Conservation (phyloP, 2,329 filamentous ascomycete genomes). For the Xylariomycetidae sp. region DNA sequence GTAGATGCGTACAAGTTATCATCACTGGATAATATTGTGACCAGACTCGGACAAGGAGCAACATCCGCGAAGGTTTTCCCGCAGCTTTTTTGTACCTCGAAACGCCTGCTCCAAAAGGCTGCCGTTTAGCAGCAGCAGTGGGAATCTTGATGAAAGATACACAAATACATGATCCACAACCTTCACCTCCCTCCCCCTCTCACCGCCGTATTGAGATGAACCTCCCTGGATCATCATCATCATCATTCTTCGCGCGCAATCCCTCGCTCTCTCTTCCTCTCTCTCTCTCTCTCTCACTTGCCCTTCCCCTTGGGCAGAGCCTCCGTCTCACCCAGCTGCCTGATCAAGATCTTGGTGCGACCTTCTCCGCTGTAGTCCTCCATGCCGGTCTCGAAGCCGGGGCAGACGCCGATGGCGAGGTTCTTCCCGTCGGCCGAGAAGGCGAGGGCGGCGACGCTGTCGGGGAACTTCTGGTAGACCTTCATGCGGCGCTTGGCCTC, state of each 20-base stretch:
- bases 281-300: constrained; percentile 42
- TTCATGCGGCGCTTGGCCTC: constrained; percentile 84
- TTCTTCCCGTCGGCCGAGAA: constrained; percentile 76
- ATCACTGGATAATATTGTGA: too few species aligned
- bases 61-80: too few species aligned
- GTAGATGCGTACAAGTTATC: too few species aligned
- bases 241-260: not conserved
- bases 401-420: constrained; percentile 76
- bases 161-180: constrained; percentile 1
- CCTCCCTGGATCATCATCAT: not conserved
- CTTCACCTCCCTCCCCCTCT: constrained; percentile 7
- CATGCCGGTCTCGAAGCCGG: constrained; percentile 82
- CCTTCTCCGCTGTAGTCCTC: constrained; percentile 73
- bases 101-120: constrained; percentile 16
- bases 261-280: not conserved
- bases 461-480: constrained; percentile 77
- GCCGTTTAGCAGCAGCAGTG: too few species aligned
- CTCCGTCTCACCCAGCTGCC: constrained; percentile 82
- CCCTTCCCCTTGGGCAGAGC: constrained; percentile 73
- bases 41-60: too few species aligned
- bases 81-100: constrained; percentile 7
- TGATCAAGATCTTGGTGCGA: constrained; percentile 70
- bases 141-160: constrained; percentile 7
- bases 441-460: constrained; percentile 70
- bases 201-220: not conserved